A percentile compares a stretch with the other conserved stretches of the same genome.
phyloP scores from a whole-genome alignment of 257 asterid species.

The Fraxinus pennsylvanica region DNA sequence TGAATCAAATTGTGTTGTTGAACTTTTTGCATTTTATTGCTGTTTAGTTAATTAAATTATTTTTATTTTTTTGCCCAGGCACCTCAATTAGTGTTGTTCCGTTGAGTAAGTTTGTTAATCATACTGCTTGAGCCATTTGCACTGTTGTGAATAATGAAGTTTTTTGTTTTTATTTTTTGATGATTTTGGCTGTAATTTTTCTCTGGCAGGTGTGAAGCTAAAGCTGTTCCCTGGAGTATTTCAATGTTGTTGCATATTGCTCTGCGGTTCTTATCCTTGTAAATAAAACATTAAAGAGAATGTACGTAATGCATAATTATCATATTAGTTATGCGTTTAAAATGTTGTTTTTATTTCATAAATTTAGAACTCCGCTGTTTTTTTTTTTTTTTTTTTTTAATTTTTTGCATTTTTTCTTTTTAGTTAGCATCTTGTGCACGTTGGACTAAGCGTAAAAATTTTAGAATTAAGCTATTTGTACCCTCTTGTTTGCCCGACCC shows the following conservation, averaged over 20 bases:
- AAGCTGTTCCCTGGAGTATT: neutral
- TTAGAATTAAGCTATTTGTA: neutral
- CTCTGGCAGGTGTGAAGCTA: neutral
- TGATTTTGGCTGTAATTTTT: neutral
- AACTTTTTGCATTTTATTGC: neutral
- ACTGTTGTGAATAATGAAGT: too few species aligned
- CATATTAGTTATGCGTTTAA: neutral
- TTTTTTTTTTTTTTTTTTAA: neutral
- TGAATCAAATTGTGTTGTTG: too few species aligned
- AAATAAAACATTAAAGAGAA: neutral
- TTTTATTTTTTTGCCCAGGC: neutral
- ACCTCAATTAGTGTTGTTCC: too few species aligned
- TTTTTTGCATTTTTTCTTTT: neutral
- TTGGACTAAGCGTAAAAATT: neutral
- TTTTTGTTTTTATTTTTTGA: neutral
- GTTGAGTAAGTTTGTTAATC: too few species aligned
- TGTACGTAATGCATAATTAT: neutral
- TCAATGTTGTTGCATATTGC: neutral
- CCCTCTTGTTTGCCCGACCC: too few species aligned
- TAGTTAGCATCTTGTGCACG: neutral
- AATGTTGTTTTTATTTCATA: neutral
- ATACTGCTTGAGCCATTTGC: too few species aligned
- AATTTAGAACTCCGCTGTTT: too few species aligned
- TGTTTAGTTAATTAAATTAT: neutral
- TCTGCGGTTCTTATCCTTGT: neutral